Percentiles rank a stretch among this genome's conserved stretches.
phyloP scores from a whole-genome alignment of 2,329 filamentous ascomycete species.

The Leptographium radiaticola region DNA sequence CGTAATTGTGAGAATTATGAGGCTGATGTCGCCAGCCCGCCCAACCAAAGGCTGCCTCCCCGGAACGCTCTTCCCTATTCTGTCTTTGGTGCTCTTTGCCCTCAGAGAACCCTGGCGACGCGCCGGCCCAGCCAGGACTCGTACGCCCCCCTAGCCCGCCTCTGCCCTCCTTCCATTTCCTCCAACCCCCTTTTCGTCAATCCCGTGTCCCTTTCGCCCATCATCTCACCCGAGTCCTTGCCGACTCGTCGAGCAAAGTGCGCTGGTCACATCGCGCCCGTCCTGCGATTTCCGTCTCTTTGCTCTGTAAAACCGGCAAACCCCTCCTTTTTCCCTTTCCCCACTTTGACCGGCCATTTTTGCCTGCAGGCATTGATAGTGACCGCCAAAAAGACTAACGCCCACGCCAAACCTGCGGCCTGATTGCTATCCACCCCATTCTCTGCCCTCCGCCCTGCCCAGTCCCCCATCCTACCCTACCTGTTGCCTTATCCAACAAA shows the following conservation, averaged over 20 bases:
- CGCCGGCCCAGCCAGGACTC: background rate
- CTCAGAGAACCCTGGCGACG: background rate
- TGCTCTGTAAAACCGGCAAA: background rate
- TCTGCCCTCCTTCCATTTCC: background rate
- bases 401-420: conserved; percentile 1
- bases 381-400: background rate
- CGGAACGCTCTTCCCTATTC: background rate
- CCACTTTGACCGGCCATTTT: conserved; percentile 1
- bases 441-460: conserved; percentile 1
- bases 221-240: background rate
- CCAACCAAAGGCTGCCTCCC: background rate
- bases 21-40: background rate
- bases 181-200: background rate
- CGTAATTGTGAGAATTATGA: background rate
- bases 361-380: background rate
- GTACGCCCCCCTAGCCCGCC: background rate
- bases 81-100: background rate
- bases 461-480: conserved; percentile 3
- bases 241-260: background rate
- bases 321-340: conserved; percentile 2
- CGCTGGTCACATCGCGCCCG: background rate
- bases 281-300: background rate
- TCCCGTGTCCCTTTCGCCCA: background rate
- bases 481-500: background rate
- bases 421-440: background rate